Conservation (phyloP, 75 land plant genomes). For the Azolla pinnata region DNA sequence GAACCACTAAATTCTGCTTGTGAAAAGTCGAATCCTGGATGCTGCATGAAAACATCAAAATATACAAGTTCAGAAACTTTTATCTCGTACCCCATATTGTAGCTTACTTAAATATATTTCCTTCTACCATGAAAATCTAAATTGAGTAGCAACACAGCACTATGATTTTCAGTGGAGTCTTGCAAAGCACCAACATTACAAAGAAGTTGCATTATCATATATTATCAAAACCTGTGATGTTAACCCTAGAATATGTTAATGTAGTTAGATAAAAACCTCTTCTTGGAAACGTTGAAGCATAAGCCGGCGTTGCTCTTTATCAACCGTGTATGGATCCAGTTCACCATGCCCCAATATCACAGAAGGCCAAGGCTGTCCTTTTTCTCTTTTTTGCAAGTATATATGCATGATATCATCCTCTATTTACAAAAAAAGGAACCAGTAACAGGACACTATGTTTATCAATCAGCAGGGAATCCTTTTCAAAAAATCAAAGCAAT, state of each 20-base stretch:
- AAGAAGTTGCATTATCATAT: too few relatives aligned
- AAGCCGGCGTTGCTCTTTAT: slow-evolving; percentile 89
- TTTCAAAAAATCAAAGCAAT: background rate
- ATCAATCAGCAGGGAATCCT: background rate
- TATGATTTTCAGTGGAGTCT: too few relatives aligned
- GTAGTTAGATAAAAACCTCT: too few relatives aligned
- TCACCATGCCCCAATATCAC: slow-evolving; percentile 75
- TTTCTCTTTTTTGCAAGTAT: slow-evolving; percentile 78
- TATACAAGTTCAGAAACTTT: background rate
- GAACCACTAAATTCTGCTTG: slow-evolving; percentile 79
- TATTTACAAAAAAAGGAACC: slow-evolving; percentile 15
- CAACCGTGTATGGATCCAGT: slow-evolving; percentile 69
- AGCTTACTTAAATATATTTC: too few relatives aligned
- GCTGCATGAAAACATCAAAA: slow-evolving; percentile 40
- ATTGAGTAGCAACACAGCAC: too few relatives aligned
- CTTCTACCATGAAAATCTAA: too few relatives aligned
- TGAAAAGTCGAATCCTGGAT: slow-evolving; percentile 96
- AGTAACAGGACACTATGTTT: background rate
- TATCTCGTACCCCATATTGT: too few relatives aligned
- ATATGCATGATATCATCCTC: slow-evolving; percentile 91
- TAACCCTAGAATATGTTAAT: too few relatives aligned
- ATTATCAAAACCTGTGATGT: too few relatives aligned
- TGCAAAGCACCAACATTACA: too few relatives aligned
- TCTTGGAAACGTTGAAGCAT: slow-evolving; percentile 96
- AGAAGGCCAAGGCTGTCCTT: slow-evolving; percentile 88